phyloP scores from a whole-genome alignment of 1,284 basidiomycete species.

The Entoloma clypeatum region DNA sequence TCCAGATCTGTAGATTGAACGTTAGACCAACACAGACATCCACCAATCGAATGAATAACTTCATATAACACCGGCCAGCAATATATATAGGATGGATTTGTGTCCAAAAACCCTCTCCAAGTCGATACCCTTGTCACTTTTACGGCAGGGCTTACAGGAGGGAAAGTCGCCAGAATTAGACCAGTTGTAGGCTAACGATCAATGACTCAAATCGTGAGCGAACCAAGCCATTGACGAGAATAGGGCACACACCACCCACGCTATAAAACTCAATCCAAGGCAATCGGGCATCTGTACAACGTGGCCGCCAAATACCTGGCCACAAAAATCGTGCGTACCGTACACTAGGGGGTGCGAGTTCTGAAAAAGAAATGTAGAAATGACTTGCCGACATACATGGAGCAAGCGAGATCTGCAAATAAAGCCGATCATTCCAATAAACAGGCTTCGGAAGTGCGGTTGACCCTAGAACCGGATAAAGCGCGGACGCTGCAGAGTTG shows the following conservation, averaged over 20 bases:
- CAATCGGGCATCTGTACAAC: no score
- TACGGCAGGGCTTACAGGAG: slow-evolving; percentile 19
- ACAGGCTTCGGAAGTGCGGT: slow-evolving; percentile 34
- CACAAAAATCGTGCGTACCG: slow-evolving; percentile 26
- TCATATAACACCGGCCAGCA: slow-evolving; percentile 26
- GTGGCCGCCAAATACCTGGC: no score
- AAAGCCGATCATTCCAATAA: slow-evolving; percentile 18
- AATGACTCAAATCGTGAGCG: background rate
- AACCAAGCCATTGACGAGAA: slow-evolving; percentile 1
- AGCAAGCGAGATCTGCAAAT: slow-evolving; percentile 22
- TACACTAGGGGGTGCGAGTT: slow-evolving; percentile 15
- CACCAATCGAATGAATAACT: slow-evolving; percentile 19
- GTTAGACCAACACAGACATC: background rate
- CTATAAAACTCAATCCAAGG: no score
- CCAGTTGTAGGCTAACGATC: slow-evolving; percentile 18
- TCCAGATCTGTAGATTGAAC: slow-evolving; percentile 21
- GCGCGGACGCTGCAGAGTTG: background rate
- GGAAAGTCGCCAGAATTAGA: slow-evolving; percentile 21
- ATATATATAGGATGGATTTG: slow-evolving; percentile 19
- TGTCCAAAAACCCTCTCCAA: slow-evolving; percentile 15
- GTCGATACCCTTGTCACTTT: slow-evolving; percentile 20
- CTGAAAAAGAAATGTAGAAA: background rate
- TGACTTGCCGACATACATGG: slow-evolving; percentile 26
- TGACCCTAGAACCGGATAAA: slow-evolving; percentile 21
- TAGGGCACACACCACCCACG: slow-evolving; percentile 22